Percentiles rank a stretch among this genome's conserved stretches.
Evolutionary conservation across 2,329 filamentous ascomycete species (phyloP).

Genomic region (Ophiostoma sp.): DNA sequence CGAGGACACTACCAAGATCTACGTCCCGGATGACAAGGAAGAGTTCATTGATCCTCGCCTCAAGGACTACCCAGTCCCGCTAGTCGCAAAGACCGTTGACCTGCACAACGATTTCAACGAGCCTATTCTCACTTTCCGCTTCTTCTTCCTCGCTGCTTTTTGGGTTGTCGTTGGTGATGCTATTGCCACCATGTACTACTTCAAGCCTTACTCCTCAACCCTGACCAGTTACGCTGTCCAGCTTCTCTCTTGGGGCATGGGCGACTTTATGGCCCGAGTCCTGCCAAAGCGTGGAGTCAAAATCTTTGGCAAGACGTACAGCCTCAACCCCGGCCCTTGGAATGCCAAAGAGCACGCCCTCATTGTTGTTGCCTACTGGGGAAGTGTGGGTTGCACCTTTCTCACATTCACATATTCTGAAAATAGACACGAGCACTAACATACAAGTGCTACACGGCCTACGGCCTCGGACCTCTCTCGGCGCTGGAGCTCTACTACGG

Average conservation of each 20-base stretch:
- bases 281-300: slow-evolving; percentile 30
- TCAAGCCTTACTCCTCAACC: slow-evolving; percentile 32
- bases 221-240: slow-evolving; percentile 34
- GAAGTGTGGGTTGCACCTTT: slow-evolving; percentile 26
- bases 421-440: neutral
- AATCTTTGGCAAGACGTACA: slow-evolving; percentile 33
- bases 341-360: slow-evolving; percentile 35
- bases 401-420: neutral
- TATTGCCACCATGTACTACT: slow-evolving; percentile 34
- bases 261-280: slow-evolving; percentile 30
- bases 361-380: slow-evolving; percentile 35
- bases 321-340: slow-evolving; percentile 34
- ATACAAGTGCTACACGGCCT: slow-evolving; percentile 30
- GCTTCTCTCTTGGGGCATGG: slow-evolving; percentile 35
- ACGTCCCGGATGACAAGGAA: slow-evolving; percentile 31
- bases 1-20: slow-evolving; percentile 28
- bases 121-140: slow-evolving; percentile 35
- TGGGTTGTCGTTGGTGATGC: slow-evolving; percentile 33
- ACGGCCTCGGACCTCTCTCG: slow-evolving; percentile 32
- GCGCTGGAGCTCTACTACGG: slow-evolving; percentile 33
- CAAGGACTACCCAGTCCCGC: slow-evolving; percentile 33
- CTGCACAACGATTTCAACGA: slow-evolving; percentile 34
- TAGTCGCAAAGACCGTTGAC: slow-evolving; percentile 35
- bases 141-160: slow-evolving; percentile 33
- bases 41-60: slow-evolving; percentile 34